Percentiles rank a stretch among this genome's conserved stretches.
Conservation (phyloP, 2,329 filamentous ascomycete genomes). For the Penicillium sp. region DNA sequence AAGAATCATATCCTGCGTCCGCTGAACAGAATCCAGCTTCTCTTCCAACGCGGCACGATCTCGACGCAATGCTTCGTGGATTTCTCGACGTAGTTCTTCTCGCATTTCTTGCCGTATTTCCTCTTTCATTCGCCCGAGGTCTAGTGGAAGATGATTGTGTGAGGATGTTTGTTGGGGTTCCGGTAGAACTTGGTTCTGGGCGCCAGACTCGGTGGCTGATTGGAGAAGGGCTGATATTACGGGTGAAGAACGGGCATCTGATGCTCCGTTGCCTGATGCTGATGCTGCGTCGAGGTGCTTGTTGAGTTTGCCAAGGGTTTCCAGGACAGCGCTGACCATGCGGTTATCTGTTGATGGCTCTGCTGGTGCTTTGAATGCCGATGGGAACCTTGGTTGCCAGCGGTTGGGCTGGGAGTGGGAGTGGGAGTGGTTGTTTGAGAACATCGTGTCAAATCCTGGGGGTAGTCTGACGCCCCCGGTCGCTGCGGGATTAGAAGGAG, state of each 20-base stretch:
- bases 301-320: slow-evolving; percentile 42
- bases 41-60: slow-evolving; percentile 38
- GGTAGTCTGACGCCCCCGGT: slow-evolving; percentile 30
- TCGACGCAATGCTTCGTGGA: slow-evolving; percentile 35
- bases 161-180: slow-evolving; percentile 4
- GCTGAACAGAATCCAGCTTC: slow-evolving; percentile 41
- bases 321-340: slow-evolving; percentile 38
- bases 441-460: slow-evolving; percentile 45
- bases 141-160: slow-evolving; percentile 1
- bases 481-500: slow-evolving; percentile 8
- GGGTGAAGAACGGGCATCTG: slow-evolving; percentile 24
- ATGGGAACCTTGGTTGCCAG: not conserved
- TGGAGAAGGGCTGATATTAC: slow-evolving; percentile 29
- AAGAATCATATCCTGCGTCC: slow-evolving; percentile 45
- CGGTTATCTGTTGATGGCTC: slow-evolving; percentile 21
- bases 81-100: slow-evolving; percentile 37
- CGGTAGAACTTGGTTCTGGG: not conserved
- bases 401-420: slow-evolving; percentile 4
- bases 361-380: slow-evolving; percentile 15
- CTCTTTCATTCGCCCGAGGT: slow-evolving; percentile 32
- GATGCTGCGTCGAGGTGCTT: slow-evolving; percentile 37
- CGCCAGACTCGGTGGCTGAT: slow-evolving; percentile 12
- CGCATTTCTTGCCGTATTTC: slow-evolving; percentile 40
- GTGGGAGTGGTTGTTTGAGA: slow-evolving; percentile 26
- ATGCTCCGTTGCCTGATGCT: slow-evolving; percentile 10